Evolutionary conservation across 169 alveolate species (phyloP).

Genomic region (Eimeria praecox): DNA sequence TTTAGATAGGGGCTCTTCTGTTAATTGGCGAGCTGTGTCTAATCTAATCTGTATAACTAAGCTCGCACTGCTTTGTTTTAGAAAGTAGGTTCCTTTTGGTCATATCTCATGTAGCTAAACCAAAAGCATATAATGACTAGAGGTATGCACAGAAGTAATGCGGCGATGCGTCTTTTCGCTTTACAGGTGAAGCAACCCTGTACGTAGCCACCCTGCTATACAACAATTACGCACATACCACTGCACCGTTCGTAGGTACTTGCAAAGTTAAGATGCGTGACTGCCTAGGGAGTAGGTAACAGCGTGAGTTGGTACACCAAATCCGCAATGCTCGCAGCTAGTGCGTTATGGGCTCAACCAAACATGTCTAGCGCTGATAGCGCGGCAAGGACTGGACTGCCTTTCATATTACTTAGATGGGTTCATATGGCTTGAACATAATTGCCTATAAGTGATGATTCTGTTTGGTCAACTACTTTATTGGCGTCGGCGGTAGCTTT

Average conservation of each 20-base stretch:
- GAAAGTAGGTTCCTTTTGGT: neutral
- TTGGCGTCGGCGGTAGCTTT: neutral
- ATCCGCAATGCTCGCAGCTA: neutral
- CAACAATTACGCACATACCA: neutral
- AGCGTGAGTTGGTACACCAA: neutral
- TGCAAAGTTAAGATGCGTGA: neutral
- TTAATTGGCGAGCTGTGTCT: neutral
- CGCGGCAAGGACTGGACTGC: neutral
- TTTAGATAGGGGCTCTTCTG: neutral
- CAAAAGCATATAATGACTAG: neutral
- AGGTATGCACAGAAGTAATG: neutral
- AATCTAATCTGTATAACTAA: neutral
- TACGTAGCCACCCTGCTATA: neutral
- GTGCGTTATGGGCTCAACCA: neutral
- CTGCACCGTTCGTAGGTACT: neutral
- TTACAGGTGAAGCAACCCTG: too few relatives aligned
- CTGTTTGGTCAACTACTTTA: neutral
- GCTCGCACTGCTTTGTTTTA: neutral
- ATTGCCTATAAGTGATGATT: neutral
- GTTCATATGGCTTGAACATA: too few relatives aligned
- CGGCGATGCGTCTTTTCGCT: too few relatives aligned
- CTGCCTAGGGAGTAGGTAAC: neutral
- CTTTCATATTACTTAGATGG: neutral
- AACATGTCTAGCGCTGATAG: neutral
- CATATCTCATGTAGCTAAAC: neutral